phyloP scores from a whole-genome alignment of 805 yeast genomes.

The Sugiyamaella chiloensis region DNA sequence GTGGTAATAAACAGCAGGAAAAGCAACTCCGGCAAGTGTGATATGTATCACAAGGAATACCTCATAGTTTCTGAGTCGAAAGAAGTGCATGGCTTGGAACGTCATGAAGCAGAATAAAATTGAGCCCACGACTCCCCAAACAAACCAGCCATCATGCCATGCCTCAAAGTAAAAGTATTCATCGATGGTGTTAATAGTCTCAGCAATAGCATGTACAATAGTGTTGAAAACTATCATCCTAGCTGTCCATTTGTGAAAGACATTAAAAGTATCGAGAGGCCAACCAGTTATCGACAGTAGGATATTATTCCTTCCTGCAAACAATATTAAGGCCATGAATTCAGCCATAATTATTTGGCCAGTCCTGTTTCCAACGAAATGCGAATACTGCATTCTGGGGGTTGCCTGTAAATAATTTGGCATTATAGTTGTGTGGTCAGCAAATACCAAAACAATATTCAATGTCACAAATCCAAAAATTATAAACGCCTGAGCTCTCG shows the following conservation, averaged over 20 bases:
- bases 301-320: conserved; percentile 70
- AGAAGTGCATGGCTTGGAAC: conserved; percentile 47
- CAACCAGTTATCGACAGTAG: conserved; percentile 60
- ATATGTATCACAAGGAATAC: conserved; percentile 58
- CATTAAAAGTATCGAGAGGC: conserved; percentile 56
- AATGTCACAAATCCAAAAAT: conserved; percentile 36
- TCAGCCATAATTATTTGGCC: conserved; percentile 47
- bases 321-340: conserved; percentile 45
- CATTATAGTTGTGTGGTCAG: conserved; percentile 17
- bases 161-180: conserved; percentile 38
- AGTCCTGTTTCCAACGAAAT: conserved; percentile 42
- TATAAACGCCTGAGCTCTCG: conserved; percentile 39
- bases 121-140: conserved; percentile 46
- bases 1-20: conserved; percentile 59
- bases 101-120: conserved; percentile 42
- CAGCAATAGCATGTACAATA: conserved; percentile 52
- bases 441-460: conserved; percentile 30
- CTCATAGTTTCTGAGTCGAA: conserved; percentile 60
- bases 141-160: conserved; percentile 17
- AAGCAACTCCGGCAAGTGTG: conserved; percentile 49
- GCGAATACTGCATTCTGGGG: conserved; percentile 6
- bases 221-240: conserved; percentile 47
- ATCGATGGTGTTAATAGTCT: conserved; percentile 42
- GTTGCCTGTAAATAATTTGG: conserved; percentile 5
- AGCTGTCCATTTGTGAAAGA: conserved; percentile 63